phyloP scores from a whole-genome alignment of 2,329 filamentous ascomycete genomes.

The Cladosporium velox region DNA sequence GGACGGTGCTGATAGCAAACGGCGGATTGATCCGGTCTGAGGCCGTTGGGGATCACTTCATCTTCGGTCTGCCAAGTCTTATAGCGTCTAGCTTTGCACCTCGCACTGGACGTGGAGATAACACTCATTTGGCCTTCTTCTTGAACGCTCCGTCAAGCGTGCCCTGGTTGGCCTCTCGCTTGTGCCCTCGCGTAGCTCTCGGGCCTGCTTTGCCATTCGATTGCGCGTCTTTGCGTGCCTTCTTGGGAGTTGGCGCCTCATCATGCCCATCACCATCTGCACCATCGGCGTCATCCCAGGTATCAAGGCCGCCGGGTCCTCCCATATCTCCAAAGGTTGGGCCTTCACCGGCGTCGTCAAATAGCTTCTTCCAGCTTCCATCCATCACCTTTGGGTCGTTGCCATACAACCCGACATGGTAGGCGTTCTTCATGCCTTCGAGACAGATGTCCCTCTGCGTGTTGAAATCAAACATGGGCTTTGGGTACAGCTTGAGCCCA shows the following conservation, averaged over 20 bases:
- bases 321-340: constrained; percentile 46
- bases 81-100: not conserved
- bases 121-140: constrained; percentile 30
- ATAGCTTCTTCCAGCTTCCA: constrained; percentile 58
- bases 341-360: constrained; percentile 50
- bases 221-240: not conserved
- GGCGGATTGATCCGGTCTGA: not conserved
- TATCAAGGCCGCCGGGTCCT: constrained; percentile 41
- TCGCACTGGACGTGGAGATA: not conserved
- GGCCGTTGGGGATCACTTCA: not conserved
- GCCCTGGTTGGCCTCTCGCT: constrained; percentile 37
- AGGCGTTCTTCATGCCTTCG: constrained; percentile 69
- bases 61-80: not conserved
- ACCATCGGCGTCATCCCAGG: constrained; percentile 33
- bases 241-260: not conserved
- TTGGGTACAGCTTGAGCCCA: constrained; percentile 60
- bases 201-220: not conserved
- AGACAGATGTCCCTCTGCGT: constrained; percentile 65
- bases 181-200: constrained; percentile 29
- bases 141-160: constrained; percentile 37
- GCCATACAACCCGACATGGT: constrained; percentile 64
- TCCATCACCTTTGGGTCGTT: constrained; percentile 62
- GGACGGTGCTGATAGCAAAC: not conserved
- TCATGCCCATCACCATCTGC: constrained; percentile 14
- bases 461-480: constrained; percentile 76